Evolutionary conservation across 1,139 yeast genomes (phyloP).

Genomic region (Diutina catenulata): DNA sequence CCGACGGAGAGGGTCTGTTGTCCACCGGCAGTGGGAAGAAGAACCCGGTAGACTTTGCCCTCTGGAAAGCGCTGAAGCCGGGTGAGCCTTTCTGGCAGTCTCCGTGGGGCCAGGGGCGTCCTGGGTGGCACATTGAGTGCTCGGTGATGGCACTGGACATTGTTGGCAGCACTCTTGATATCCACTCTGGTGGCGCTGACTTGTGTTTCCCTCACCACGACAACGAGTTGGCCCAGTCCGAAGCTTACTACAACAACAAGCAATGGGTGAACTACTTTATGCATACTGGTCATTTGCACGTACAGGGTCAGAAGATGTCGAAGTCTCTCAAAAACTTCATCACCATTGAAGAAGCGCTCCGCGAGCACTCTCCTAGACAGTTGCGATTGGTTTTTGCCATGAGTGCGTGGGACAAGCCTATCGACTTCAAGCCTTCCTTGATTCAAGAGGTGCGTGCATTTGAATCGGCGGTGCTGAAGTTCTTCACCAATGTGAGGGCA

Average conservation of each 20-base stretch:
- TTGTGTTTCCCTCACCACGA: slow-evolving; percentile 99
- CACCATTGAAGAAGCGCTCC: slow-evolving; percentile 83
- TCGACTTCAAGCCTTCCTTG: slow-evolving; percentile 81
- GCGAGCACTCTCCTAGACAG: slow-evolving; percentile 62
- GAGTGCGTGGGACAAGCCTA: slow-evolving; percentile 84
- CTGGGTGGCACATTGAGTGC: slow-evolving; percentile 99
- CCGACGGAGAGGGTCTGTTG: slow-evolving; percentile 93
- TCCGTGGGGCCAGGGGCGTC: slow-evolving; percentile 96
- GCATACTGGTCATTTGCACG: slow-evolving; percentile 95
- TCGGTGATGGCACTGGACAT: slow-evolving; percentile 96
- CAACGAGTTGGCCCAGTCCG: slow-evolving; percentile 94
- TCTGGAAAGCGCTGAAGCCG: slow-evolving; percentile 93
- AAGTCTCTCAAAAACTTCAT: slow-evolving; percentile 90
- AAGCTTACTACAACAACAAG: slow-evolving; percentile 76
- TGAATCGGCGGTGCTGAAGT: slow-evolving; percentile 68
- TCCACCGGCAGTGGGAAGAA: slow-evolving; percentile 44
- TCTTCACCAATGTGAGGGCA: slow-evolving; percentile 77
- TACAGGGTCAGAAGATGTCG: slow-evolving; percentile 97
- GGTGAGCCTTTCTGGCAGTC: slow-evolving; percentile 97
- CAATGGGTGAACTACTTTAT: slow-evolving; percentile 97
- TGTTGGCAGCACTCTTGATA: slow-evolving; percentile 75
- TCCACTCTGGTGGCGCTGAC: slow-evolving; percentile 96
- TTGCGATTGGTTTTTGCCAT: slow-evolving; percentile 82
- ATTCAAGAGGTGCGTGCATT: slow-evolving; percentile 64
- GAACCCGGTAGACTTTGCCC: slow-evolving; percentile 79